phyloP scores from a whole-genome alignment of 805 yeast genomes.

The Candida gorgasii region DNA sequence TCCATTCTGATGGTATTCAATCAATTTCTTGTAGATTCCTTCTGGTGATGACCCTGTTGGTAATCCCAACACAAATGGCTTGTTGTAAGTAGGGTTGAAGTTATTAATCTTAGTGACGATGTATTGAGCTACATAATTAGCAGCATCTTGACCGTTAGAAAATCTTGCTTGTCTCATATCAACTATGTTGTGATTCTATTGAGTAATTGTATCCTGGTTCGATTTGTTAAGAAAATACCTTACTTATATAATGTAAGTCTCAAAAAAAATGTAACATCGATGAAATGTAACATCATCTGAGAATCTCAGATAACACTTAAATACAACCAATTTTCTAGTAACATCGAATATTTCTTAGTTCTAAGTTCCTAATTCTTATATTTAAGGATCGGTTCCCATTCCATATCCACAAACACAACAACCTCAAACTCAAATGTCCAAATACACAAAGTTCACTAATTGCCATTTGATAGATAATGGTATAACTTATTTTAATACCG shows the following conservation, averaged over 20 bases:
- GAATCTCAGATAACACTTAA: not conserved
- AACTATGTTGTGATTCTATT: too few species aligned
- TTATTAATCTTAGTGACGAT: constrained; percentile 44
- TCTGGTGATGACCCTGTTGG: constrained; percentile 67
- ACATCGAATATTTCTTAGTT: not conserved
- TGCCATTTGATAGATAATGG: constrained; percentile 47
- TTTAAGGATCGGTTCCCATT: too few species aligned
- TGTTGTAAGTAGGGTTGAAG: constrained; percentile 44
- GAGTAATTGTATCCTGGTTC: too few species aligned
- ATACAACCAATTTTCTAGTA: constrained; percentile 1
- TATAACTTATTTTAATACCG: constrained; percentile 30
- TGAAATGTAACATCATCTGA: constrained; percentile 9
- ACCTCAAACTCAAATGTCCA: not conserved
- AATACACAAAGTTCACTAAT: constrained; percentile 38
- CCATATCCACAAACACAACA: not conserved
- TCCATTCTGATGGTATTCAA: constrained; percentile 44
- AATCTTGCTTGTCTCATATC: constrained; percentile 33
- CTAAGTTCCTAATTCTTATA: too few species aligned
- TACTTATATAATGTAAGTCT: not conserved
- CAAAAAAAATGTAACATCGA: constrained; percentile 9
- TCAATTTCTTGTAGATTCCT: constrained; percentile 49
- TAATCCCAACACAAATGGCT: constrained; percentile 56
- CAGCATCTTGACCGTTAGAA: constrained; percentile 41
- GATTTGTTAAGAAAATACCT: too few species aligned
- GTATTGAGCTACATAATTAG: constrained; percentile 45